Conservation (phyloP, 129 eudicot genomes). For the Gnaphalium uliginosum region DNA sequence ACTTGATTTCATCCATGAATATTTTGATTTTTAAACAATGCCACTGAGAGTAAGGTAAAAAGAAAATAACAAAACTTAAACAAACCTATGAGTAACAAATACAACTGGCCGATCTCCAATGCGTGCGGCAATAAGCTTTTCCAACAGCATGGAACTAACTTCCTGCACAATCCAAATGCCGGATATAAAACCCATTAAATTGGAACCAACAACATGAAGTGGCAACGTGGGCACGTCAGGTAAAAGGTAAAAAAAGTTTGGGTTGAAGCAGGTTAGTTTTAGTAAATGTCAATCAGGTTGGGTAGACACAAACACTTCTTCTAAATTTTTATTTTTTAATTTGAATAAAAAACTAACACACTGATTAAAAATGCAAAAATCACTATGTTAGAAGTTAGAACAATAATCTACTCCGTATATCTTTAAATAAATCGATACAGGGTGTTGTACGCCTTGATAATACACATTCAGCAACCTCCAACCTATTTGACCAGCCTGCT, state of each 20-base stretch:
- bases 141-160: slow-evolving; percentile 91
- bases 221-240: background rate
- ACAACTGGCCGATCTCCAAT: slow-evolving; percentile 91
- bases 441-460: background rate
- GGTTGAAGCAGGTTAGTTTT: background rate
- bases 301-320: background rate
- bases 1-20: slow-evolving; percentile 6
- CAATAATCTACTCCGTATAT: background rate
- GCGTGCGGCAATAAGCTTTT: slow-evolving; percentile 83
- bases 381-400: background rate
- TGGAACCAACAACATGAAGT: background rate
- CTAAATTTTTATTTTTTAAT: background rate
- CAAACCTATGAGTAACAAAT: slow-evolving; percentile 92
- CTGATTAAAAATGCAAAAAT: background rate
- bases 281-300: background rate
- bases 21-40: background rate
- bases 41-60: background rate
- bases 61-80: background rate
- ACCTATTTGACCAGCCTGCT: background rate
- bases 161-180: slow-evolving; percentile 53
- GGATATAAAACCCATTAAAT: background rate
- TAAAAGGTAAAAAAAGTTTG: background rate
- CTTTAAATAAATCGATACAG: background rate
- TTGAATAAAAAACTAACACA: background rate
- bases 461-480: background rate